These are phyloP conservation scores for Rhinocladiella similis DNA, from an alignment of 2,329 filamentous ascomycete species.

Conservation along the genomic window DNA sequence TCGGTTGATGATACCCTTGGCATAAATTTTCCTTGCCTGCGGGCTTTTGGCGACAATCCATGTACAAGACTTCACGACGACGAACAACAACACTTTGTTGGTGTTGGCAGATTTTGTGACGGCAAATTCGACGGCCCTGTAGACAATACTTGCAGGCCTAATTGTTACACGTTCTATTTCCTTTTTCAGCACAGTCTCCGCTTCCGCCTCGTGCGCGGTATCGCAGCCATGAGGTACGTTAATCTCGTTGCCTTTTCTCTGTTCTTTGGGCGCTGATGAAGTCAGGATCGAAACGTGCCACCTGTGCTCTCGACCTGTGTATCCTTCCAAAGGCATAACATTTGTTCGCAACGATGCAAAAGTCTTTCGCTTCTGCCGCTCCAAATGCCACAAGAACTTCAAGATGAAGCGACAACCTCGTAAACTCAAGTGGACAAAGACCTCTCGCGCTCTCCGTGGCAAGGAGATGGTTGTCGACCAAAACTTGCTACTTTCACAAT, in stretches of 20 bases:
- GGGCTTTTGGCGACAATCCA: neutral
- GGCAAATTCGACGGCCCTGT: too few species aligned
- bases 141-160: too few species aligned
- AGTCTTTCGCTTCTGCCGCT: conserved; percentile 67
- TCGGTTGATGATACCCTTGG: neutral
- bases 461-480: conserved; percentile 92
- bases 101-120: too few species aligned
- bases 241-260: neutral
- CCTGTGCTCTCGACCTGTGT: conserved; percentile 69
- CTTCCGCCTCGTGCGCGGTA: neutral
- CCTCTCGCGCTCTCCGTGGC: conserved; percentile 79
- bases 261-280: neutral
- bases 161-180: too few species aligned
- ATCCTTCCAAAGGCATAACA: conserved; percentile 66
- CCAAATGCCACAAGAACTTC: conserved; percentile 74
- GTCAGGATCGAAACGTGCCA: conserved; percentile 60
- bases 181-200: too few species aligned
- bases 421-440: conserved; percentile 97
- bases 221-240: conserved; percentile 14
- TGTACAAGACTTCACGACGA: too few species aligned
- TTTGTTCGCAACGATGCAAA: conserved; percentile 68
- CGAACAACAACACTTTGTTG: too few species aligned
- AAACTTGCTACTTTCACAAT: conserved; percentile 70
- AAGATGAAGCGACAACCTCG: conserved; percentile 98
- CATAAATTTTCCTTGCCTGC: neutral